Evolutionary conservation across 1,284 basidiomycete genomes (phyloP).

Genomic region (Tylopilus sp.): DNA sequence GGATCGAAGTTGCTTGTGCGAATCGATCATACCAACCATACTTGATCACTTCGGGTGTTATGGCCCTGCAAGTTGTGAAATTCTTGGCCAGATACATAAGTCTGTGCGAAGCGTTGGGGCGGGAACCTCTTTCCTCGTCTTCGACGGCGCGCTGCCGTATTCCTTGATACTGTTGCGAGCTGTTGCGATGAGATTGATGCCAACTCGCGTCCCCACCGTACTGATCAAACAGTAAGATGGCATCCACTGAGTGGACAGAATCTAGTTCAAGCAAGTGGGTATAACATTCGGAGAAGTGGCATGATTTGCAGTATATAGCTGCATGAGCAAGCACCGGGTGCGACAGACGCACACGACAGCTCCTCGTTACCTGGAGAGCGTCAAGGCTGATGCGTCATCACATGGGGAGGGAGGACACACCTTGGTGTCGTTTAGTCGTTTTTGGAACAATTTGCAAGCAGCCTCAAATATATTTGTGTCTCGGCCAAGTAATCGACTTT

Average conservation of each 20-base stretch:
- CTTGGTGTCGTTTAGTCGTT: slow-evolving; percentile 17
- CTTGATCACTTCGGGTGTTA: slow-evolving; percentile 34
- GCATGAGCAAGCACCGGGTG: slow-evolving; percentile 23
- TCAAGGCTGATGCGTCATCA: slow-evolving; percentile 1
- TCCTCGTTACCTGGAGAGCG: slow-evolving; percentile 15
- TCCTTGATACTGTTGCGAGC: slow-evolving; percentile 27
- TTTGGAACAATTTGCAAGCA: slow-evolving; percentile 31
- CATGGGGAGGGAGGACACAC: slow-evolving; percentile 5
- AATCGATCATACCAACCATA: slow-evolving; percentile 53
- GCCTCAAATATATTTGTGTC: slow-evolving; percentile 34
- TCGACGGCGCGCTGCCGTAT: slow-evolving; percentile 22
- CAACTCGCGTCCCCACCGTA: slow-evolving; percentile 37
- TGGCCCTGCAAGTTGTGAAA: slow-evolving; percentile 43
- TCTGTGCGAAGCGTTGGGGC: slow-evolving; percentile 34
- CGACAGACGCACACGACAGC: slow-evolving; percentile 22
- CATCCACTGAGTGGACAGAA: slow-evolving; percentile 51
- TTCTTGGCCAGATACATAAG: slow-evolving; percentile 39
- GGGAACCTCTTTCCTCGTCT: slow-evolving; percentile 36
- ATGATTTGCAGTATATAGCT: slow-evolving; percentile 45
- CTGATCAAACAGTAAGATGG: slow-evolving; percentile 35
- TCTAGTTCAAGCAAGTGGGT: slow-evolving; percentile 42
- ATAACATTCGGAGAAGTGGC: slow-evolving; percentile 51
- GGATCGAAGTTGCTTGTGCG: slow-evolving; percentile 18
- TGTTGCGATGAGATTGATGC: slow-evolving; percentile 44
- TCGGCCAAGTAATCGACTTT: slow-evolving; percentile 21